Evolutionary conservation across 1,284 basidiomycete species (phyloP), one percentile per base, ranked within the genome.

Genomic region (Pholiota adiposa): DNA sequence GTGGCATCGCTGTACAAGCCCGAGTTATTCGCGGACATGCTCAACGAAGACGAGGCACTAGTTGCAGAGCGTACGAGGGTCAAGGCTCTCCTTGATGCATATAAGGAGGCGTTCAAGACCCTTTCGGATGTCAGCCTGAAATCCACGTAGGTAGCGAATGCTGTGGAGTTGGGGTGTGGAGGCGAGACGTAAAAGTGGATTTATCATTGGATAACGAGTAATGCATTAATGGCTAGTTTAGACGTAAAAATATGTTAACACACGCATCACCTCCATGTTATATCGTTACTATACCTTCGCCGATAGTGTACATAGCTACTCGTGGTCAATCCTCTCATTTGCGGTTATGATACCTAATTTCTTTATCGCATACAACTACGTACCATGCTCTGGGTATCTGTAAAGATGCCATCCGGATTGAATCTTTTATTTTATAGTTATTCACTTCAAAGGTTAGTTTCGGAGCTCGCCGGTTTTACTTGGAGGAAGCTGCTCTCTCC

Each of bases 21-120:
- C 0, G 92, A 96, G 14, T 76, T 98, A 59, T 99, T 99, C 72
- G 83, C 85, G 51, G 93, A 96, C 54, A 78, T 99, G 76, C 77
- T 99, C 70, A 92, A 96, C 71, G 97, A 99, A 78, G 97, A 99
- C 73, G 96, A 98, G 78, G 88, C 91, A 58, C 79, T 99, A 60
- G 96, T 97, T 29, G 91, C 92, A 43, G 97, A 99, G 80, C 84
- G 97, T 59, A 86, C 93, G 65, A 83, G 97, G 69, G 93, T 99
- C 46, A 98, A 98, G 84, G 90, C 94, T 12, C 76, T 99, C 54
- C 79, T 99, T 66, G 95, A 98, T 70, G 97, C 97, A 12, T 99
- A 99, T 78, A 96, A 92, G 80, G 96, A 97, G 67, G 97, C 97
- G 34, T 98, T 98, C 81, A 94, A 90, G 77, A 92, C 84, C 23